Conservation (phyloP, 116 monocot species). For the Dioscorea cayenensis region DNA sequence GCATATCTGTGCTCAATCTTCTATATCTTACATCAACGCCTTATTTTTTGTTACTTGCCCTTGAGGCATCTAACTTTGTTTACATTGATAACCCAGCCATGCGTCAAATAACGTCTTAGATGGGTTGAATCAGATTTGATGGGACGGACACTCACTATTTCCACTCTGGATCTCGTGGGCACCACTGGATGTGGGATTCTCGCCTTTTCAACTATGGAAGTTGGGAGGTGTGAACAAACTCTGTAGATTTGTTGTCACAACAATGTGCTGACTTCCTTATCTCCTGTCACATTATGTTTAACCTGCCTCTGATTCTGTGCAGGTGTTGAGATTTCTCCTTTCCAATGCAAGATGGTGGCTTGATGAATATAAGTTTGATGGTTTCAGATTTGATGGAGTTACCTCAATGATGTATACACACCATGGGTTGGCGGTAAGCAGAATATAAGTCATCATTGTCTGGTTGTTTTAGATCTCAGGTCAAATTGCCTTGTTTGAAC, state of each 20-base stretch:
- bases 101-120: conserved; percentile 94
- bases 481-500: too few relatives aligned
- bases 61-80: background rate
- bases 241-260: background rate
- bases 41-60: background rate
- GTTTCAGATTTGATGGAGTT: conserved; percentile 98
- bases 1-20: too few relatives aligned
- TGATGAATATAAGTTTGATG: conserved; percentile 99
- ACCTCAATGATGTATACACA: conserved; percentile 99
- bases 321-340: conserved; percentile 92
- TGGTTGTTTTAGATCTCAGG: background rate
- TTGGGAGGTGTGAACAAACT: conserved; percentile 66
- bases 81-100: conserved; percentile 47
- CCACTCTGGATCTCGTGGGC: conserved; percentile 77
- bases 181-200: conserved; percentile 99
- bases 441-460: background rate
- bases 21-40: too few relatives aligned
- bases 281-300: too few relatives aligned
- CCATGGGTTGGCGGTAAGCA: conserved; percentile 76
- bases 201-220: conserved; percentile 92
- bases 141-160: conserved; percentile 97
- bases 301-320: background rate
- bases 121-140: conserved; percentile 94
- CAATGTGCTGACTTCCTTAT: too few relatives aligned
- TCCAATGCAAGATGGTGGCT: conserved; percentile 99